Evolutionary conservation across 192 early-diverging fungal species (phyloP).

Genomic region (Entophlyctis luteolus): DNA sequence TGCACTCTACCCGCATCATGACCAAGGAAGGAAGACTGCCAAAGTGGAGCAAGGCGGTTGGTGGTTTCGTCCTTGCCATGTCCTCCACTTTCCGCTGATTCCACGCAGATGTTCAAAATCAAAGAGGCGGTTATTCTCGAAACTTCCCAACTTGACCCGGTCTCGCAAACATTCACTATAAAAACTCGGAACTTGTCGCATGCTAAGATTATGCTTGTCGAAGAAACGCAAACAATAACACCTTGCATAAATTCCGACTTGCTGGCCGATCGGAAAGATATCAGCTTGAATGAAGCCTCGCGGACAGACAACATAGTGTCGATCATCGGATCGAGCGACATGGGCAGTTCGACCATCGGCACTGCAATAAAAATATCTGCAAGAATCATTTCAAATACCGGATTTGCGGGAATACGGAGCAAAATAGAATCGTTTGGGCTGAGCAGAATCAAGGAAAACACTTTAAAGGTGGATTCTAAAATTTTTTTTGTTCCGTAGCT

Average conservation of each 20-base stretch:
- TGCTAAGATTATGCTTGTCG: constrained; percentile 85
- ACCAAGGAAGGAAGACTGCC: constrained; percentile 86
- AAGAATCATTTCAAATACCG: not conserved
- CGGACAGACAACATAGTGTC: not conserved
- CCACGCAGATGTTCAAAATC: constrained; percentile 68
- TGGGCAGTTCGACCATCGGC: not conserved
- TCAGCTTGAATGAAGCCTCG: not conserved
- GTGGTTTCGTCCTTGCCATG: not conserved
- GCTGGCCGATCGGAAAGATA: not conserved
- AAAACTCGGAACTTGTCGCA: constrained; percentile 88
- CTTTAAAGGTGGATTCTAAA: constrained; percentile 42
- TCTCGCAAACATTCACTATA: constrained; percentile 72
- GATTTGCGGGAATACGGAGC: not conserved
- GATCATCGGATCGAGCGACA: not conserved
- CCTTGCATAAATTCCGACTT: not conserved
- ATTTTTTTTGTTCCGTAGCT: not conserved
- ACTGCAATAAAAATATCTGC: not conserved
- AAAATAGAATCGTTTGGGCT: constrained; percentile 61
- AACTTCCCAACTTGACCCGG: constrained; percentile 77
- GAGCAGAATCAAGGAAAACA: constrained; percentile 77
- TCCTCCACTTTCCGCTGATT: not conserved
- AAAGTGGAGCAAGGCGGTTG: constrained; percentile 70
- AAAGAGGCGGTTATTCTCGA: constrained; percentile 90
- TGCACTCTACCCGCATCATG: constrained; percentile 84
- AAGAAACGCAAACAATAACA: constrained; percentile 76